Percentiles rank a stretch among this genome's conserved stretches.
phyloP scores from a whole-genome alignment of 768 basidiomycete species.

The Suillus discolor region DNA sequence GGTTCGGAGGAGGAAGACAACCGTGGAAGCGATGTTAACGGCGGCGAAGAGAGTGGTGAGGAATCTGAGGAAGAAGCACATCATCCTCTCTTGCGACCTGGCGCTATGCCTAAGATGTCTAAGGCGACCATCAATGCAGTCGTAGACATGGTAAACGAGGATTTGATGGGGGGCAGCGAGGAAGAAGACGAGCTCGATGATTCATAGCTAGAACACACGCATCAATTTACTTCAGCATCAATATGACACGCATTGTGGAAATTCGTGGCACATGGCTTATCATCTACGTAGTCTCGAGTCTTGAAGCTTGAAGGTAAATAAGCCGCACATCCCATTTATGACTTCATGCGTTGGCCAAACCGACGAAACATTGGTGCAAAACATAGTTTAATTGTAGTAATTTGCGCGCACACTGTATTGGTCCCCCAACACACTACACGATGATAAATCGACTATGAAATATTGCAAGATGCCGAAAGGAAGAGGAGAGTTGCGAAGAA shows the following conservation, averaged over 20 bases:
- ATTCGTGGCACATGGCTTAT: neutral
- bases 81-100: constrained; percentile 66
- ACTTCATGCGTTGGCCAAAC: neutral
- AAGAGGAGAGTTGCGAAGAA: neutral
- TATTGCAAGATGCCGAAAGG: neutral
- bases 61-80: constrained; percentile 44
- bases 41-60: constrained; percentile 38
- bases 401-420: neutral
- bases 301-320: neutral
- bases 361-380: neutral
- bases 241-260: neutral
- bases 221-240: neutral
- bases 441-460: neutral
- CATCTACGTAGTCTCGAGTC: neutral
- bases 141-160: constrained; percentile 60
- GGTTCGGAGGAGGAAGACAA: constrained; percentile 32
- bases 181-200: constrained; percentile 55
- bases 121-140: constrained; percentile 66
- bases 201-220: constrained; percentile 20
- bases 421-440: neutral
- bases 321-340: neutral
- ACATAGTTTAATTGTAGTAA: neutral
- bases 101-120: constrained; percentile 72
- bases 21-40: constrained; percentile 35
- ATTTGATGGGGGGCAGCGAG: constrained; percentile 39